These are phyloP conservation scores for Lactarius sp. DNA, from an alignment of 768 basidiomycete species.

Conservation along the genomic window DNA sequence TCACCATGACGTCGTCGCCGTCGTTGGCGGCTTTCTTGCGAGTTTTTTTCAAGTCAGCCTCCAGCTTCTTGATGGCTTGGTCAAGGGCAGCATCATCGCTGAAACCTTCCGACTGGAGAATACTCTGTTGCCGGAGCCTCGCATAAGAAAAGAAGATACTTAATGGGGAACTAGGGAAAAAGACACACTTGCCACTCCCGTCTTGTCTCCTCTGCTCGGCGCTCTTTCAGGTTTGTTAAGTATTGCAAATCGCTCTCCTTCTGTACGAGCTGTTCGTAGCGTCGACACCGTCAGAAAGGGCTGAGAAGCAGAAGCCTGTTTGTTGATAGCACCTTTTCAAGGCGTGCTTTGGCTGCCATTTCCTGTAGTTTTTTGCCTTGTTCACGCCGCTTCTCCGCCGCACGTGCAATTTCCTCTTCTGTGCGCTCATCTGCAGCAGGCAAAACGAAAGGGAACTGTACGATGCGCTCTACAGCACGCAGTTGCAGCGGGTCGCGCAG, in stretches of 20 bases:
- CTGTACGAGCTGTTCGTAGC: conserved; percentile 49
- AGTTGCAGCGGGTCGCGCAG: conserved; percentile 65
- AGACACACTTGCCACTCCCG: conserved; percentile 67
- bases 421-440: conserved; percentile 75
- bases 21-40: conserved; percentile 73
- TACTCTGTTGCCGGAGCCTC: conserved; percentile 39
- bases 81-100: conserved; percentile 76
- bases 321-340: conserved; percentile 64
- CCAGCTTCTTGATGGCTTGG: conserved; percentile 81
- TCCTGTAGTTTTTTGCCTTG: conserved; percentile 88
- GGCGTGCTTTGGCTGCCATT: conserved; percentile 75
- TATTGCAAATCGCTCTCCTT: conserved; percentile 74
- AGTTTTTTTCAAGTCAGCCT: conserved; percentile 66
- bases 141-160: neutral
- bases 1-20: conserved; percentile 55
- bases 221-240: conserved; percentile 59
- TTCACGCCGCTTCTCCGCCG: conserved; percentile 77
- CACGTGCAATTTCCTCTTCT: conserved; percentile 79
- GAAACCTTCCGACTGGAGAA: conserved; percentile 63
- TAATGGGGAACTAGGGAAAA: neutral
- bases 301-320: neutral
- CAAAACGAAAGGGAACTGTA: conserved; percentile 82
- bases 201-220: conserved; percentile 53
- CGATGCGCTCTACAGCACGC: conserved; percentile 58
- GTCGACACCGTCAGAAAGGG: neutral